These are phyloP conservation scores for Verticillium zaregamsianum DNA, from an alignment of 2,329 filamentous ascomycete species.

Conservation along the genomic window DNA sequence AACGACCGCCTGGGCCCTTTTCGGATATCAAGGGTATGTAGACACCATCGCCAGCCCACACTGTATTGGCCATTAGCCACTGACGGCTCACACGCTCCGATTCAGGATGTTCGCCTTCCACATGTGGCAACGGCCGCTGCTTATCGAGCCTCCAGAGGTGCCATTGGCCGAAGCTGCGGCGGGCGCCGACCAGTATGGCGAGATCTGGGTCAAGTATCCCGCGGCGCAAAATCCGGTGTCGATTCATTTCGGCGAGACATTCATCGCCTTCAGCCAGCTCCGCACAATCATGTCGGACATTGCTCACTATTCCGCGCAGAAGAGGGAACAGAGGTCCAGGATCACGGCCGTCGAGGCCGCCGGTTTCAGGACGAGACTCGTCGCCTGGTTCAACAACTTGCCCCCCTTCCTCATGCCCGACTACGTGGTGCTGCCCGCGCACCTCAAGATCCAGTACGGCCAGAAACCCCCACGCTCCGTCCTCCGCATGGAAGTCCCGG, in stretches of 20 bases:
- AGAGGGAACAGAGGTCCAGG: conserved; percentile 4
- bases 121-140: conserved; percentile 15
- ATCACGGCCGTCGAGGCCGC: conserved; percentile 16
- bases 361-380: conserved; percentile 14
- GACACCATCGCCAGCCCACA: no score
- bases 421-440: conserved; percentile 25
- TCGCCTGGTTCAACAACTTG: conserved; percentile 22
- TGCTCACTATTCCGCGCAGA: conserved; percentile 4
- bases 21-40: conserved; percentile 23
- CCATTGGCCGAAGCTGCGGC: conserved; percentile 22
- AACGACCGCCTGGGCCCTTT: conserved; percentile 31
- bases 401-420: conserved; percentile 19
- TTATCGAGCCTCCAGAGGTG: conserved; percentile 22
- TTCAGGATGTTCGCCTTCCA: not conserved
- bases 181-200: conserved; percentile 24
- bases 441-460: conserved; percentile 28
- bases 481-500: not conserved
- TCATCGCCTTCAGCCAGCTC: conserved; percentile 21
- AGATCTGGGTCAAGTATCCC: conserved; percentile 31
- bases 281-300: conserved; percentile 29
- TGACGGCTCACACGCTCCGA: not conserved
- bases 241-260: conserved; percentile 19
- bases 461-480: conserved; percentile 7
- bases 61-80: not conserved
- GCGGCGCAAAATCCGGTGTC: conserved; percentile 14